Evolutionary conservation across 2,329 filamentous ascomycete species (phyloP), one percentile per base, ranked within the genome.

Genomic region (Westerdykella ornata): DNA sequence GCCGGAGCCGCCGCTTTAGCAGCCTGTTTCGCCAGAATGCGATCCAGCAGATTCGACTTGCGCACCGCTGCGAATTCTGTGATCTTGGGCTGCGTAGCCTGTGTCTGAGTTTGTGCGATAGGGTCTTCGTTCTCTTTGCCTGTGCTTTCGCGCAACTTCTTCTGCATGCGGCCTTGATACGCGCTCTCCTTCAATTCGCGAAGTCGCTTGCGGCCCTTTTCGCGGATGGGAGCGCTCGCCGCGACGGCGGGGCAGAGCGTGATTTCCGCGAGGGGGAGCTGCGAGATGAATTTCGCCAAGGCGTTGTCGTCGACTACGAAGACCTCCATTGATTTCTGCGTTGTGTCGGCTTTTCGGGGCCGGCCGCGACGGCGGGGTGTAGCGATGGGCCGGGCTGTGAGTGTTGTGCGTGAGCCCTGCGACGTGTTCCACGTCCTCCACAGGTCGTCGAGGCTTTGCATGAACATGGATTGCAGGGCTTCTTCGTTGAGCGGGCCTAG

Each of bases 141-240:
- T 6, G 46, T 43, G 1, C 42, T 47, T 19, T 54, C 54, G 15
- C 56, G 52, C 1, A 57, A 43, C 47, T 60, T 59, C 49, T 64
- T 63, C 44, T 55, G 49, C 14, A 54, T 37, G 41, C 62, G 49
- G 17, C 59, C 58, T 26, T 65, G 55, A 30, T 59, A 53, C n/a
- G 83, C 73, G 45, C 72, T 78, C 37, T 74, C 72, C 62, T 82
- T 85, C 51, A 89, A 71, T 37, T 84, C 80, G 43, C 80, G 73
- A n/a, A 89, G 71, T 6, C 81, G 76, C 44, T 76, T 77, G 50
- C 85, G 81, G 20, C 84, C 84, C 56, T 81, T 85, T 37, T 75
- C 72, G 19, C 82, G 70, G 5, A 82, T 51, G 1, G 78, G 75
- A 11, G 78, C 75, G 15, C 75, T 69, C 41, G 76, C 77, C 19